Base-by-base conservation (phyloP, 352 stramenopile species). In the Phytophthora tentaculata region DNA sequence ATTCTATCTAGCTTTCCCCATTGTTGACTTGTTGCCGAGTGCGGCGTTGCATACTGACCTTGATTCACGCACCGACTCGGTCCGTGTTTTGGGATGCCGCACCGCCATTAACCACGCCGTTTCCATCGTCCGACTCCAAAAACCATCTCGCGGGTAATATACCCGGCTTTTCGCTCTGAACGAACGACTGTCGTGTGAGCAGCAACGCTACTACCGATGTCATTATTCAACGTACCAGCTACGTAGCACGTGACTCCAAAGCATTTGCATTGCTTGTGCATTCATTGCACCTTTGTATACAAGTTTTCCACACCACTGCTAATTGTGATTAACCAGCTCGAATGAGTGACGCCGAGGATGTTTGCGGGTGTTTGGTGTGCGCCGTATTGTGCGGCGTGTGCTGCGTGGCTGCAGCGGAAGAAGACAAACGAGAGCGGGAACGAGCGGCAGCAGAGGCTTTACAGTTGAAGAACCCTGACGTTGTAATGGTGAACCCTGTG, bases 401-500 rank as follows among this genome's bases (percentile, higher is more conserved):
- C 65, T 92, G 80, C 51, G 86, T 92, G 3, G 86, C 84, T 6
- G 86, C 86, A 16, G 86, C 84, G 0, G 86, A 94, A 64, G 84
- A 94, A 71, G 86, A 91, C 66, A 92, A 94, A 75, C 76, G 83
- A 4, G 86, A 94, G 61, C 84, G 86, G 7, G 86, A 92, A 63
- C 81, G 82, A 32, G 74, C 71, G 2, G 83, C 69, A 20, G 73
- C 66, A 1, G 74, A 71, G 26, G 58, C 73, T 2, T 67, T 81
- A 26, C 69, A 66, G 13, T 57, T 89, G 56, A 94, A 89, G 67
- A 83, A 71, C 24, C 81, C 79, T 6, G 37, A 22, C 22, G 57
- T 81, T n/a, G 79, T 90, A 48, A 68, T 88, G 47, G 74, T 92
- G 29, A 89, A 90, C 48, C 86, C 86, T 19, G 81, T 92, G 41